Evolutionary conservation across 345 rosid species (phyloP).

Genomic region (Passiflora organensis): DNA sequence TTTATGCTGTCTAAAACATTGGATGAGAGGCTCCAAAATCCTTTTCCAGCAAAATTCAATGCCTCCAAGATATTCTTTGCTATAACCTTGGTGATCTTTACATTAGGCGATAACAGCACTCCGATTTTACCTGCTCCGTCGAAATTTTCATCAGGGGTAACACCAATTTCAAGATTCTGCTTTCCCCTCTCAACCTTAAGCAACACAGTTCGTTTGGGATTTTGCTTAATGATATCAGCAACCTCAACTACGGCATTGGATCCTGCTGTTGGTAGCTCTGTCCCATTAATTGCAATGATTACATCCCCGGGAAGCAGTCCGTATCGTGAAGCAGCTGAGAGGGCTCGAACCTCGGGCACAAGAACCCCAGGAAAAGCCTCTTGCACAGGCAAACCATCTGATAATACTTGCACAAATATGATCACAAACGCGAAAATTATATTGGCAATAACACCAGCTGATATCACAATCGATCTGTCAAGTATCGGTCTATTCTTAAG

Average conservation of each 20-base stretch:
- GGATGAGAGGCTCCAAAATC: conserved; percentile 62
- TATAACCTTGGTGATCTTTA: conserved; percentile 53
- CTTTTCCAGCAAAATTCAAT: conserved; percentile 55
- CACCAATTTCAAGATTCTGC: conserved; percentile 48
- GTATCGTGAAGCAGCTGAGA: conserved; percentile 87
- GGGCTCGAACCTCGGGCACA: conserved; percentile 75
- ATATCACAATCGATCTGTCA: conserved; percentile 74
- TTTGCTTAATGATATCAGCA: conserved; percentile 60
- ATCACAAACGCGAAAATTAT: conserved; percentile 73
- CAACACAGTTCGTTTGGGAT: conserved; percentile 56
- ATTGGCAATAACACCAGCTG: conserved; percentile 91
- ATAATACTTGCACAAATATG: conserved; percentile 70
- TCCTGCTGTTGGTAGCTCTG: conserved; percentile 46
- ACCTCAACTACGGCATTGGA: conserved; percentile 60
- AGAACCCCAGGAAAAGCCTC: conserved; percentile 87
- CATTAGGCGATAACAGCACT: conserved; percentile 80
- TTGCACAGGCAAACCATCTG: conserved; percentile 92
- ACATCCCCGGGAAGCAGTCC: conserved; percentile 87
- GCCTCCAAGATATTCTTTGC: conserved; percentile 58
- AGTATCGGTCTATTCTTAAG: conserved; percentile 84
- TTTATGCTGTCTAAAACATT: conserved; percentile 79
- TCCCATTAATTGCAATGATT: conserved; percentile 59
- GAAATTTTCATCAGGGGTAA: conserved; percentile 72
- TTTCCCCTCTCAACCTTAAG: conserved; percentile 57
- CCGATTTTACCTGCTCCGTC: conserved; percentile 91